phyloP scores from a whole-genome alignment of 306 rosid genomes.

The Vachellia collinsii region DNA sequence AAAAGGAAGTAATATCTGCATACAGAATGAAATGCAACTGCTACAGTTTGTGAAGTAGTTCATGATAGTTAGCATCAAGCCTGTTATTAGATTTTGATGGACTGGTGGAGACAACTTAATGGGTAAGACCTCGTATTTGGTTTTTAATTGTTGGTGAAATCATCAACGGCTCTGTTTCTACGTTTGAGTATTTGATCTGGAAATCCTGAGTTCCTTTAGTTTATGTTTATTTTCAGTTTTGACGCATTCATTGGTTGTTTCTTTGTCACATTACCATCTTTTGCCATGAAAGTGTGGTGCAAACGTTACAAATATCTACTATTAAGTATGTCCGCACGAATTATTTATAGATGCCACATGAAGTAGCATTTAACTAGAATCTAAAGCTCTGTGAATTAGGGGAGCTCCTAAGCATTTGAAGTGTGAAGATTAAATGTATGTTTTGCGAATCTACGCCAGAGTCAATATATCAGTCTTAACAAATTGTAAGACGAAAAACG shows the following conservation, averaged over 20 bases:
- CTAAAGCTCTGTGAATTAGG: not conserved
- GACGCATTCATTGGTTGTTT: slow-evolving; percentile 11
- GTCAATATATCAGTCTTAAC: not conserved
- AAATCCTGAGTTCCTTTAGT: not conserved
- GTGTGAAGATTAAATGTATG: not conserved
- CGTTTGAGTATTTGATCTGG: not conserved
- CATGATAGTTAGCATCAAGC: not conserved
- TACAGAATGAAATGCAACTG: not conserved
- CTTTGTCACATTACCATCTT: not conserved
- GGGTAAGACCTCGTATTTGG: not conserved
- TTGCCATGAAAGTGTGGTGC: not conserved
- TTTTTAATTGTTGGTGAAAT: not conserved
- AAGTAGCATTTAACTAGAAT: not conserved
- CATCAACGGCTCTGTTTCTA: not conserved
- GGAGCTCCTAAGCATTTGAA: not conserved
- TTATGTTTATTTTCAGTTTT: not conserved
- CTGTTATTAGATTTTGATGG: not conserved
- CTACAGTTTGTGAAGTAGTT: not conserved
- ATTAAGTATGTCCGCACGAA: not conserved
- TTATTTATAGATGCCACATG: not conserved
- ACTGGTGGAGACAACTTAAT: not conserved
- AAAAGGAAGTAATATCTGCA: not conserved
- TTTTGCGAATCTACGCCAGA: slow-evolving; percentile 2
- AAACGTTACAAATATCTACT: not conserved
- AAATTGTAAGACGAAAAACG: not conserved